These are phyloP conservation scores for Trichothecium roseum DNA, from an alignment of 2,329 filamentous ascomycete genomes.

Conservation along the genomic window DNA sequence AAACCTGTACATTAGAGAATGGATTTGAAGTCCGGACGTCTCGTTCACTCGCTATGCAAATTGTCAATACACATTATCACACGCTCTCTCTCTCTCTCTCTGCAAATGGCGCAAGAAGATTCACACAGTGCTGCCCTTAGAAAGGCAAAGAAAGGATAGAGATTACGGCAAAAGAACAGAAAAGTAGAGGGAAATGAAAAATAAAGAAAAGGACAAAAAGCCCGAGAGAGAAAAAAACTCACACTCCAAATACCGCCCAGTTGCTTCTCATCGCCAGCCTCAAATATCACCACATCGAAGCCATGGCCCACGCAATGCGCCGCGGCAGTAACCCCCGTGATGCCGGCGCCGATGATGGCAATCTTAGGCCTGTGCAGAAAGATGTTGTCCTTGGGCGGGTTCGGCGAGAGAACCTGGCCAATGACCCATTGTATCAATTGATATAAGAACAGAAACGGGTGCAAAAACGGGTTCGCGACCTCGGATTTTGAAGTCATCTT, in stretches of 20 bases:
- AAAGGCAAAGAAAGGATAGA: no score
- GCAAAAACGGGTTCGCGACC: conserved; percentile 30
- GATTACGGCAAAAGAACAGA: no score
- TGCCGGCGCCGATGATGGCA: conserved; percentile 59
- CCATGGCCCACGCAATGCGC: conserved; percentile 79
- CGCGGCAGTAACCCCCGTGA: conserved; percentile 69
- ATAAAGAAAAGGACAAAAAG: not conserved
- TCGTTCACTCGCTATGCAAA: conserved; percentile 63
- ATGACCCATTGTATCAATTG: conserved; percentile 55
- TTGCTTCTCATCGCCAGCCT: conserved; percentile 53
- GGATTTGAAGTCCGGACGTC: conserved; percentile 73
- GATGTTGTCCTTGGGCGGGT: conserved; percentile 49
- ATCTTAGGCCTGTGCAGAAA: conserved; percentile 53
- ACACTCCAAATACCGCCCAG: conserved; percentile 77
- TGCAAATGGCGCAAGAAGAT: no score
- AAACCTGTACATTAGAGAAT: conserved; percentile 81
- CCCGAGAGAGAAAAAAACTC: conserved; percentile 15
- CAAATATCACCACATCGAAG: conserved; percentile 73
- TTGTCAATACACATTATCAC: not conserved
- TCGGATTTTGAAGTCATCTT: conserved; percentile 20
- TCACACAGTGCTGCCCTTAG: no score
- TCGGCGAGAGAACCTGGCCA: conserved; percentile 56
- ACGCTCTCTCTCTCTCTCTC: no score
- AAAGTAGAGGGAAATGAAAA: no score
- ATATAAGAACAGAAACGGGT: conserved; percentile 52